phyloP scores from a whole-genome alignment of 768 basidiomycete genomes.

The Hypholoma fasciculare region DNA sequence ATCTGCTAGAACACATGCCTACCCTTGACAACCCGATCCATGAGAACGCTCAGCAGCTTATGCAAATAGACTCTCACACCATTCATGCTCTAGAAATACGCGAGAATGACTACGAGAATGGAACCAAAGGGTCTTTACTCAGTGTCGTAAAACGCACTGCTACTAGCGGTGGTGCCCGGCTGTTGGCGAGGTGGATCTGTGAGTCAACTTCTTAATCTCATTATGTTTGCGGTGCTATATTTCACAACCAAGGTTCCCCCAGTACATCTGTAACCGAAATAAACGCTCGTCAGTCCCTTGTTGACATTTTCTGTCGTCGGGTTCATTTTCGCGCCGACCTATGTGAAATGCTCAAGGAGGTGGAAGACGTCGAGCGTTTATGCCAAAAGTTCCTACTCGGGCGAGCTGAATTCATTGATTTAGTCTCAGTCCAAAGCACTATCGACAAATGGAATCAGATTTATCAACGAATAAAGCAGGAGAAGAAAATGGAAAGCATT shows the following conservation, averaged over 20 bases:
- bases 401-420: constrained; percentile 64
- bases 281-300: constrained; percentile 71
- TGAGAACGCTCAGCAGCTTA: constrained; percentile 56
- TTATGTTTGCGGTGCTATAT: constrained; percentile 8
- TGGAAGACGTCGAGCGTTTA: constrained; percentile 74
- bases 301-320: constrained; percentile 64
- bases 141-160: constrained; percentile 75
- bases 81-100: constrained; percentile 87
- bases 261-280: constrained; percentile 78
- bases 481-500: constrained; percentile 50
- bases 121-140: constrained; percentile 70
- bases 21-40: constrained; percentile 53
- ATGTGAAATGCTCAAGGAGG: constrained; percentile 47
- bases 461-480: constrained; percentile 49
- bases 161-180: constrained; percentile 75
- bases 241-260: constrained; percentile 63
- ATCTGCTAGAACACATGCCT: constrained; percentile 82
- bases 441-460: constrained; percentile 62
- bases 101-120: constrained; percentile 73
- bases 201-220: constrained; percentile 26
- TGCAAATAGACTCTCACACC: constrained; percentile 90
- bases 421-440: constrained; percentile 62
- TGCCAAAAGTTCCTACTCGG: constrained; percentile 76
- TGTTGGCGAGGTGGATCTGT: constrained; percentile 81
- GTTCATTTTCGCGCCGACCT: constrained; percentile 70